phyloP scores from a whole-genome alignment of 2,329 filamentous ascomycete species.

The Berkeleyomyces rouxiae region DNA sequence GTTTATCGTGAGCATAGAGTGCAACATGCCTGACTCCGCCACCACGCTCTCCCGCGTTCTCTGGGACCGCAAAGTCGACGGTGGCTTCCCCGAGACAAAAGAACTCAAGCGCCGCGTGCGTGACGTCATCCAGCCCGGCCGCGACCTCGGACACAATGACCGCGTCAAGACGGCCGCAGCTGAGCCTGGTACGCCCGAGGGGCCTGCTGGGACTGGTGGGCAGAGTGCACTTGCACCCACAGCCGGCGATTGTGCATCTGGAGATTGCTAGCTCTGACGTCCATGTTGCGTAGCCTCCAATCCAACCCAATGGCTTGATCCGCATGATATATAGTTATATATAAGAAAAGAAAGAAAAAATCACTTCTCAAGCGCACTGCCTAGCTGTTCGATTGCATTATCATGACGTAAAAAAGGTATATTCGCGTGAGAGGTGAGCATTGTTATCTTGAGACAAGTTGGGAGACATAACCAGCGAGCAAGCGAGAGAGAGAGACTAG shows the following conservation, averaged over 20 bases:
- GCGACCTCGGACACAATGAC: slow-evolving; percentile 71
- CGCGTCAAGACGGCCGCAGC: slow-evolving; percentile 20
- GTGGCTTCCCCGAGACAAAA: slow-evolving; percentile 89
- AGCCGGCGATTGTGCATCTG: background rate
- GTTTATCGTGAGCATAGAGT: slow-evolving; percentile 55
- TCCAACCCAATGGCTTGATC: no score
- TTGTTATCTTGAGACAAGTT: slow-evolving; percentile 2
- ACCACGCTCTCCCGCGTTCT: slow-evolving; percentile 29
- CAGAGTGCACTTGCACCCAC: background rate
- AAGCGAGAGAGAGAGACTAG: background rate
- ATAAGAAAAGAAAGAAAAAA: background rate
- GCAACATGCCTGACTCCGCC: background rate
- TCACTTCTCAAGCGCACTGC: background rate
- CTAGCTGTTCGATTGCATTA: background rate
- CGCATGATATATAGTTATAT: background rate
- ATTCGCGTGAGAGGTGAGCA: background rate
- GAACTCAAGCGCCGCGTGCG: slow-evolving; percentile 72
- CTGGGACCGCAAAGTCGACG: slow-evolving; percentile 78
- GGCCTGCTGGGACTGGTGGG: slow-evolving; percentile 6
- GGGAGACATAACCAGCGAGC: background rate
- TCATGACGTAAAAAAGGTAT: background rate
- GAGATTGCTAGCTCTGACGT: background rate
- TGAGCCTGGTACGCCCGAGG: slow-evolving; percentile 19
- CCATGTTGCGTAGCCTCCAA: background rate
- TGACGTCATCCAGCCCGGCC: slow-evolving; percentile 62